Evolutionary conservation across 2,329 filamentous ascomycete genomes (phyloP).

Genomic region (Monilinia aucupariae): DNA sequence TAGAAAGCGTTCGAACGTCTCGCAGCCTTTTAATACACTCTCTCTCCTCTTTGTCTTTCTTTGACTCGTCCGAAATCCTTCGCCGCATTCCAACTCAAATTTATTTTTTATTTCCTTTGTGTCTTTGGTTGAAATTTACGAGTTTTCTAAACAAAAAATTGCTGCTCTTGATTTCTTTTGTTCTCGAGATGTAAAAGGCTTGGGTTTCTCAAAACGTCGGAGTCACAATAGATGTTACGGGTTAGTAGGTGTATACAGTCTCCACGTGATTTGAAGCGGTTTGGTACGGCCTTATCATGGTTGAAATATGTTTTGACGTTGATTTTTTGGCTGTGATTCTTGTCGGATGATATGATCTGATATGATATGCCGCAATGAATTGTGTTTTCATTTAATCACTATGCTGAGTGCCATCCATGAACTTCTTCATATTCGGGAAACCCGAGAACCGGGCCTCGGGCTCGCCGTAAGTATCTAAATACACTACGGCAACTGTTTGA

Average conservation of each 20-base stretch:
- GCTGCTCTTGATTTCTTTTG: neutral
- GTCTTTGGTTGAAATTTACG: neutral
- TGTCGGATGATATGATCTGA: neutral
- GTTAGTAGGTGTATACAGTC: neutral
- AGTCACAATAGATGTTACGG: neutral
- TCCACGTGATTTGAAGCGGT: neutral
- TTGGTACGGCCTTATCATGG: neutral
- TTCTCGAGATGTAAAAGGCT: neutral
- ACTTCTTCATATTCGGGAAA: neutral
- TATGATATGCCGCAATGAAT: neutral
- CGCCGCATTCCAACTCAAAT: neutral
- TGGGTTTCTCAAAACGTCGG: neutral
- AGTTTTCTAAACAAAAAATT: neutral
- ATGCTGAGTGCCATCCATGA: neutral
- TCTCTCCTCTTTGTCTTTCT: neutral
- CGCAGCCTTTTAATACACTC: neutral
- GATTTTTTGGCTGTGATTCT: neutral
- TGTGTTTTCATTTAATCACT: neutral
- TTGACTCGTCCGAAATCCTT: neutral
- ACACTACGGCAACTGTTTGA: constrained; percentile 8
- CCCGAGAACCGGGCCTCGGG: neutral
- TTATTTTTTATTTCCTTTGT: neutral
- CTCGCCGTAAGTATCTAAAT: neutral
- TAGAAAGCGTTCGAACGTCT: neutral
- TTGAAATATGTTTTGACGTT: neutral